Evolutionary conservation across 2,329 filamentous ascomycete species (phyloP).

Genomic region (Geosmithia flava): DNA sequence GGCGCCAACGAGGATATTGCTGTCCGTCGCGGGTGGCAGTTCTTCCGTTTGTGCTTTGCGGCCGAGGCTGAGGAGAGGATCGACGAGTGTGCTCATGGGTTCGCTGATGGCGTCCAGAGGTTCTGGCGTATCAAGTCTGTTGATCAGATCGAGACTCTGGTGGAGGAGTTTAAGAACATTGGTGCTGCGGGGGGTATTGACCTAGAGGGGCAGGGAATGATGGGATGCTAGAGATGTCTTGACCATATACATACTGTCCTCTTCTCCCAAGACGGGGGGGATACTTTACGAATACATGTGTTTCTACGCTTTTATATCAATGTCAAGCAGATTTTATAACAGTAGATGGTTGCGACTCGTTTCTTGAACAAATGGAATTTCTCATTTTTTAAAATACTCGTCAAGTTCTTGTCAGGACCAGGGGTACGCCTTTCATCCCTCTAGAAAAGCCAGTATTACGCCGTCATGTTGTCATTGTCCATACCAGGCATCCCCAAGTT

Average conservation of each 20-base stretch:
- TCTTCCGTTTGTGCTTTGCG: conserved; percentile 72
- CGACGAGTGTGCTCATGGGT: conserved; percentile 44
- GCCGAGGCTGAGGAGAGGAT: conserved; percentile 66
- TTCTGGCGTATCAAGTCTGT: conserved; percentile 69
- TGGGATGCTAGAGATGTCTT: conserved; percentile 14
- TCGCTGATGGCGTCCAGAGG: conserved; percentile 54
- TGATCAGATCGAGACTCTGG: conserved; percentile 51
- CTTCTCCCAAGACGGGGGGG: too few relatives aligned
- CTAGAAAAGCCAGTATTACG: conserved; percentile 24
- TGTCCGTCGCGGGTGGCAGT: conserved; percentile 52
- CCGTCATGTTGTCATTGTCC: conserved; percentile 17
- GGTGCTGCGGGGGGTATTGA: not conserved
- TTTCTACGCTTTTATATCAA: too few relatives aligned
- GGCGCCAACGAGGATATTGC: conserved; percentile 49
- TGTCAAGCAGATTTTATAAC: too few relatives aligned
- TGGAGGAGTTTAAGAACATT: conserved; percentile 19
- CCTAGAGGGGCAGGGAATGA: not conserved
- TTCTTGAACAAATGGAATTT: conserved; percentile 10
- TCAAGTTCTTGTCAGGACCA: not conserved
- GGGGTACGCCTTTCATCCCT: conserved; percentile 10
- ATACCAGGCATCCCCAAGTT: conserved; percentile 4
- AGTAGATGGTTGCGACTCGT: not conserved
- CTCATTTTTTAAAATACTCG: conserved; percentile 11
- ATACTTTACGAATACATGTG: too few relatives aligned
- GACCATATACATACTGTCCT: too few relatives aligned